phyloP scores from a whole-genome alignment of 768 basidiomycete species.

The Nevesoporus exiguus region DNA sequence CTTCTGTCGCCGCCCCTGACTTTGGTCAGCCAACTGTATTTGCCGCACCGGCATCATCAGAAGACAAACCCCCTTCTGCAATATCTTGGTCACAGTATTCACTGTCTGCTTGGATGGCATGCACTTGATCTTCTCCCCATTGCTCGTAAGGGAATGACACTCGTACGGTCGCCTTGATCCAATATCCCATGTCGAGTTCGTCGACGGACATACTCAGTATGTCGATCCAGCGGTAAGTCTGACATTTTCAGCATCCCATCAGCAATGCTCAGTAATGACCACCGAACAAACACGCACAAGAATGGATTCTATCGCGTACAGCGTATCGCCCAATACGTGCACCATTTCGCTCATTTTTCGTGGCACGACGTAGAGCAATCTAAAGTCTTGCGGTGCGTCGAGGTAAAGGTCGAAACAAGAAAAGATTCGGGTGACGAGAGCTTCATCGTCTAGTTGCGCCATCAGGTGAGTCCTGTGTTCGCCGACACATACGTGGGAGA shows the following conservation, averaged over 20 bases:
- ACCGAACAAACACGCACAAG: conserved; percentile 9
- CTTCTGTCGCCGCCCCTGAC: no score
- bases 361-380: conserved; percentile 5
- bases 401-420: conserved; percentile 4
- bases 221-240: conserved; percentile 7
- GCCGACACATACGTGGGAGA: not conserved
- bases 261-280: not conserved
- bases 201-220: not conserved
- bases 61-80: not conserved
- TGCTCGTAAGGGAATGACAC: not conserved
- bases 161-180: conserved; percentile 7
- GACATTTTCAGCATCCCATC: no score
- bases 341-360: conserved; percentile 3
- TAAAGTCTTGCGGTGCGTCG: conserved; percentile 10
- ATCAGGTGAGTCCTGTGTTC: not conserved
- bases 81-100: not conserved
- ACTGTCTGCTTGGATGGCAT: not conserved
- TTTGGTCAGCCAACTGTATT: no score
- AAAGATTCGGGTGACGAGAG: conserved; percentile 6
- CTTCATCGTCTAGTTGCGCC: conserved; percentile 3
- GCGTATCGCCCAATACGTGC: not conserved
- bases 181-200: conserved; percentile 21
- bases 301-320: not conserved
- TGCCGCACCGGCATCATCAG: no score
- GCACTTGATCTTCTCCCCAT: not conserved